Base-by-base conservation (phyloP, 1,284 basidiomycete genomes). In the Porodaedalea pini region DNA sequence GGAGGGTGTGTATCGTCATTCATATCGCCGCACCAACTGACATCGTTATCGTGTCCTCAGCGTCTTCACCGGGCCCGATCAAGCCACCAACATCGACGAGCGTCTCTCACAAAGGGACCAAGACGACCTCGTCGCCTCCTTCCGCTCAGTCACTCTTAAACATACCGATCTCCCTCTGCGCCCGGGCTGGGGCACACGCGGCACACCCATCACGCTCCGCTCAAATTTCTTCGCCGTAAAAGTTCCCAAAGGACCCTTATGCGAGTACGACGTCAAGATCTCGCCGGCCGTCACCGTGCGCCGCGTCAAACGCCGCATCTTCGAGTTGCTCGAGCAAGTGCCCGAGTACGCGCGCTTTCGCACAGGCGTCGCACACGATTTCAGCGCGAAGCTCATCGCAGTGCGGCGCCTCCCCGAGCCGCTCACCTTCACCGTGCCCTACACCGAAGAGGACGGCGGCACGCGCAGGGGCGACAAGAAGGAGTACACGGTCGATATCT, bases 201-300 rank as follows among this genome's bases (percentile, higher is more conserved):
- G 89, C 6, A 77, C 54, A 10, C 61, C 69, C 31, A 81, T 90
- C 69, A 85, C 79, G 61, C 73, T 91, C 37, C 81, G 88, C 11
- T 75, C 87, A 11, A 91, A 91, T 63, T 89, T 85, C 73, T 90
- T 90, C 70, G 82, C 88, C 0, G 75, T 91, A 17, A 75, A 75
- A 40, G 71, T 88, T 15, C 83, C 84, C 1, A 81, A 82, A 52
- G 78, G 75, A 0, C 78, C 82, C 0, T 63, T 89, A 8, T 81
- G 76, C 65, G 88, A 91, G 61, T 91, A 91, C 62, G 81, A 85
- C 60, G 78, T 90, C 7, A 65, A 75, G 1, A 82, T 90, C 32
- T 70, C 79, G 0, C 88, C 88, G 1, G 79, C 74, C 4, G 77
- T 76, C 13, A 68, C 78, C 2, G 69, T 74, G 50, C 78, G 76